Conservation (phyloP, 2,329 filamentous ascomycete species). For the Pseudogymnoascus sp. region DNA sequence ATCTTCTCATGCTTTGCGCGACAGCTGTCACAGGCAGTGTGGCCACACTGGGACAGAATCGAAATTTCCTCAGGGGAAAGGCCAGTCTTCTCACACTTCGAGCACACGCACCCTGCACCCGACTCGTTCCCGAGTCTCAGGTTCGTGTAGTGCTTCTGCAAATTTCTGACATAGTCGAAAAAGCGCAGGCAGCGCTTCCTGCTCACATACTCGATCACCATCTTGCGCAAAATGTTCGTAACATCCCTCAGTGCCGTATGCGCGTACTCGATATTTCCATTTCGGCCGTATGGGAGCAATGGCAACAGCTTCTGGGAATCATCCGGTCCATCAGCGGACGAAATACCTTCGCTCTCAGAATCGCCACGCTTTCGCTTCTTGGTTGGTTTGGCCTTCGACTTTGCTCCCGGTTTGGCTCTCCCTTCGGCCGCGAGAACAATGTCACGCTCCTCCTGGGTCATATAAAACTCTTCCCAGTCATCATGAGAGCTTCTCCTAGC, state of each 20-base stretch:
- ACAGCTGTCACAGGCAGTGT: slow-evolving; percentile 39
- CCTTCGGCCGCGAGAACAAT: background rate
- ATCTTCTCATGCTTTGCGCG: slow-evolving; percentile 15
- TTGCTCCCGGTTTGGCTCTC: background rate
- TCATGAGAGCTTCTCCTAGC: slow-evolving; percentile 15
- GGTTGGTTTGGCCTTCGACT: slow-evolving; percentile 6
- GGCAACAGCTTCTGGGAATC: slow-evolving; percentile 11
- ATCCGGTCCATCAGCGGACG: slow-evolving; percentile 6
- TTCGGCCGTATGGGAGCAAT: slow-evolving; percentile 10
- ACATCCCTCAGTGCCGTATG: slow-evolving; percentile 18
- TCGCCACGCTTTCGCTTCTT: slow-evolving; percentile 5
- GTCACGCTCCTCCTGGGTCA: background rate
- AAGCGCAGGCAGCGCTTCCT: slow-evolving; percentile 28
- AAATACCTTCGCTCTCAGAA: slow-evolving; percentile 10
- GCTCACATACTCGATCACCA: slow-evolving; percentile 25
- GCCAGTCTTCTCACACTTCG: slow-evolving; percentile 25
- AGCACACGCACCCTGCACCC: slow-evolving; percentile 20
- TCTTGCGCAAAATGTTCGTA: slow-evolving; percentile 21
- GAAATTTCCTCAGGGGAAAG: slow-evolving; percentile 26
- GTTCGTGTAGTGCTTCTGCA: slow-evolving; percentile 19
- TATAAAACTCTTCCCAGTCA: slow-evolving; percentile 27
- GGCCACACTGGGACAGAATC: slow-evolving; percentile 42
- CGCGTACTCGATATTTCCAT: slow-evolving; percentile 12
- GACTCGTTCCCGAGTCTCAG: background rate
- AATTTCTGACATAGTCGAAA: slow-evolving; percentile 25